Conservation (phyloP, 2,329 filamentous ascomycete species). For the Aureobasidium sp. region DNA sequence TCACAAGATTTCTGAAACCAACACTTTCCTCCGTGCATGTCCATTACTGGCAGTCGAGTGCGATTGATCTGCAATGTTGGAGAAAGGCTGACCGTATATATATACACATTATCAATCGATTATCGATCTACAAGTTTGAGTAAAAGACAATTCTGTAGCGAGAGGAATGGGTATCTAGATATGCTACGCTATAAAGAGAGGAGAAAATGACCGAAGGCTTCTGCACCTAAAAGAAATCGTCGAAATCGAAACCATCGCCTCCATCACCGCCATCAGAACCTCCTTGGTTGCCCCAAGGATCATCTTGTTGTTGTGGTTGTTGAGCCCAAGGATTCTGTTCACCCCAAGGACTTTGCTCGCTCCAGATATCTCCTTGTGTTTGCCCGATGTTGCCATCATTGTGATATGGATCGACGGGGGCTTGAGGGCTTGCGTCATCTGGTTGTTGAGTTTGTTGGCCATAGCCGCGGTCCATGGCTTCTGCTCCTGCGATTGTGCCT, state of each 20-base stretch:
- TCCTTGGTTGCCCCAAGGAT: conserved; percentile 21
- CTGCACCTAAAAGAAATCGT: conserved; percentile 16
- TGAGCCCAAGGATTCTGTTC: conserved; percentile 10
- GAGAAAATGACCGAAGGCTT: no score
- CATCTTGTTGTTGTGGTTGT: conserved; percentile 14
- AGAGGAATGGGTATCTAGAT: conserved; percentile 1
- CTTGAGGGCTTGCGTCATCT: conserved; percentile 28
- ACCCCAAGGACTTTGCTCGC: conserved; percentile 14
- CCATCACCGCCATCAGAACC: conserved; percentile 21
- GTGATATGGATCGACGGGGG: conserved; percentile 24
- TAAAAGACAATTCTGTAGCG: no score
- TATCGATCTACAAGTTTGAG: no score
- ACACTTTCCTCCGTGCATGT: no score
- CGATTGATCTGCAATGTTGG: no score
- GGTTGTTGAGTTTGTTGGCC: conserved; percentile 16
- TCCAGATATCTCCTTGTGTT: conserved; percentile 16
- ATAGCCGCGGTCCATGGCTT: conserved; percentile 49
- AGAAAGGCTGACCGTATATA: no score
- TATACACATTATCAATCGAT: no score
- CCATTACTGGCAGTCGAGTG: no score
- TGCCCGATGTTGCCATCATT: conserved; percentile 13
- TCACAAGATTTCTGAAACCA: no score
- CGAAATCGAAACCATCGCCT: conserved; percentile 20
- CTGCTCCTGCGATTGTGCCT: conserved; percentile 50
- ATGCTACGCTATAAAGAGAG: background rate